A percentile compares a stretch with the other conserved stretches of the same genome.
These are phyloP conservation scores for Cystobasidium pallidum DNA, from an alignment of 1,284 basidiomycete species.

Conservation along the genomic window DNA sequence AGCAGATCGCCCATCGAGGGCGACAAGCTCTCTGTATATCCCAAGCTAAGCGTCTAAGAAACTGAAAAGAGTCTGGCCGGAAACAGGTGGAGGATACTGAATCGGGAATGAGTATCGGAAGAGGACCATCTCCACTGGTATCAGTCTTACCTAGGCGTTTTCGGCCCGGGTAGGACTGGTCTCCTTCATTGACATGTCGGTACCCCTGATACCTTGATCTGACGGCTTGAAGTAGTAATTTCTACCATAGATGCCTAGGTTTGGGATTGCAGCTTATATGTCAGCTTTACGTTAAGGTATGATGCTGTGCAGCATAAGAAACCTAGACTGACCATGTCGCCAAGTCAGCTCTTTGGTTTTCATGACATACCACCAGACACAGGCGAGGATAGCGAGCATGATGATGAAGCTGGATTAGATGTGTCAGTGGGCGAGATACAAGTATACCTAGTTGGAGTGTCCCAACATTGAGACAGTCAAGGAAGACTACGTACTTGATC, in stretches of 20 bases:
- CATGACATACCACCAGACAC: slow-evolving; percentile 15
- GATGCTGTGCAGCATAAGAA: background rate
- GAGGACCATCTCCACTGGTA: too few species aligned
- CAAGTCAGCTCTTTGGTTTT: background rate
- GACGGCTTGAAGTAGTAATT: slow-evolving; percentile 10
- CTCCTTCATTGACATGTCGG: background rate
- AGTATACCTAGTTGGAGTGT: too few species aligned
- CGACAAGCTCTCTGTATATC: background rate
- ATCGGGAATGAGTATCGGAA: background rate
- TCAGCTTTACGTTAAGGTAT: background rate
- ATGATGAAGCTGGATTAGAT: slow-evolving; percentile 3
- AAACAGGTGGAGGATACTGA: too few species aligned
- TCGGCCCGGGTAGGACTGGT: background rate
- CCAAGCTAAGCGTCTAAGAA: too few species aligned
- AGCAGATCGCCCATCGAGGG: background rate
- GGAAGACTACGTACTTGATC: slow-evolving; percentile 5
- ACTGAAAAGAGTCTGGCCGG: too few species aligned
- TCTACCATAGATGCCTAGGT: slow-evolving; percentile 14
- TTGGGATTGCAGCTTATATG: background rate
- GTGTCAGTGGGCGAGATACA: too few species aligned
- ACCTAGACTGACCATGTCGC: slow-evolving; percentile 6
- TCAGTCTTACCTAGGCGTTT: background rate
- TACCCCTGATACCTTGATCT: background rate
- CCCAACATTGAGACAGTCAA: background rate
- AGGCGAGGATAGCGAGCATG: slow-evolving; percentile 4